phyloP scores from a whole-genome alignment of 768 basidiomycete genomes.

The Asterophora lycoperdoides region DNA sequence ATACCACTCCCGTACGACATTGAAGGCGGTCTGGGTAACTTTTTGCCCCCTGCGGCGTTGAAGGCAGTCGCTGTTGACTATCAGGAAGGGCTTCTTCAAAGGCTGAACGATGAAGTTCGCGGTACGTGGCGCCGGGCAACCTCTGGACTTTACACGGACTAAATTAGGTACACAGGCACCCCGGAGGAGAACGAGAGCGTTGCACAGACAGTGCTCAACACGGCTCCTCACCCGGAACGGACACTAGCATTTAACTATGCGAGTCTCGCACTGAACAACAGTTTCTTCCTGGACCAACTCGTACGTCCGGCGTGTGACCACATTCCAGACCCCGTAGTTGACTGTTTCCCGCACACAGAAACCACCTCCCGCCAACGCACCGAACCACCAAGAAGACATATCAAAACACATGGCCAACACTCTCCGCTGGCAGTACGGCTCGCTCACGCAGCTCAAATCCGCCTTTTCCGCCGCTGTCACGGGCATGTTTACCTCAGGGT shows the following conservation, averaged over 20 bases:
- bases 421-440: constrained; percentile 55
- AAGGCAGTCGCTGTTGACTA: constrained; percentile 75
- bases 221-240: constrained; percentile 52
- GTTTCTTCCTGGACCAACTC: constrained; percentile 85
- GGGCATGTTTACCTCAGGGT: constrained; percentile 78
- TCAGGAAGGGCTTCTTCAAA: constrained; percentile 76
- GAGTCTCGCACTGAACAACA: constrained; percentile 88
- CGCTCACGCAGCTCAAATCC: constrained; percentile 65
- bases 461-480: constrained; percentile 69
- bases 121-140: constrained; percentile 41
- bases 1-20: constrained; percentile 59
- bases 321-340: constrained; percentile 4
- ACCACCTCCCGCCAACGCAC: constrained; percentile 33
- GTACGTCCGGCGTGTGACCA: constrained; percentile 44
- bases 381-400: constrained; percentile 37
- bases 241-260: constrained; percentile 87
- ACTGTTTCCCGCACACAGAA: constrained; percentile 27
- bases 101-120: constrained; percentile 70
- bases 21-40: constrained; percentile 71
- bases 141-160: constrained; percentile 4
- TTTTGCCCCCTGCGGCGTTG: constrained; percentile 71
- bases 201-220: constrained; percentile 67
- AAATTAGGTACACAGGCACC: constrained; percentile 41
- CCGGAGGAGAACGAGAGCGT: constrained; percentile 53
- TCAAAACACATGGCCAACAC: constrained; percentile 22